These are phyloP conservation scores for Vigna angularis DNA, from an alignment of 306 rosid species.

Conservation along the genomic window DNA sequence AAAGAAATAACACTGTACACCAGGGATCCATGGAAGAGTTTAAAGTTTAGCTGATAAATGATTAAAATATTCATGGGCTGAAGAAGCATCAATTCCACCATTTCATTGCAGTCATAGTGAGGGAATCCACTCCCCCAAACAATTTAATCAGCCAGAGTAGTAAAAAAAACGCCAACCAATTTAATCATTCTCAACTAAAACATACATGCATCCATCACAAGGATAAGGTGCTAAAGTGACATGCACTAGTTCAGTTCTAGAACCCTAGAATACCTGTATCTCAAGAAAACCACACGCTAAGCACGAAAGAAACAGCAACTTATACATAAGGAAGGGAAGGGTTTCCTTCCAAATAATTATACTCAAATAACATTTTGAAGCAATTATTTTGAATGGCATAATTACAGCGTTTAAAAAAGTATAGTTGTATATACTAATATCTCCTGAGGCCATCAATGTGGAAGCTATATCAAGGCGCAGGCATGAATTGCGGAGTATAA, in stretches of 20 bases:
- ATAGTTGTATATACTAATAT: conserved; percentile 46
- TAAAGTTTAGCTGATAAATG: too few species aligned
- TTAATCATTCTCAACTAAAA: neutral
- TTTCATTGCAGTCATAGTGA: too few species aligned
- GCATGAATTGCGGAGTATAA: conserved; percentile 40
- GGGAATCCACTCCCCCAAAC: neutral
- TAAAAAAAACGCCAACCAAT: neutral
- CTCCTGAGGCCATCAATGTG: conserved; percentile 44
- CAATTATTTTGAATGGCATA: conserved; percentile 51
- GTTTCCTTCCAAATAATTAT: conserved; percentile 64
- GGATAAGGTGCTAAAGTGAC: neutral
- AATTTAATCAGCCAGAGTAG: neutral
- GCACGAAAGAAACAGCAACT: conserved; percentile 42
- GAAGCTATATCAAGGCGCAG: conserved; percentile 41
- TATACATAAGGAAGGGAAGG: conserved; percentile 59
- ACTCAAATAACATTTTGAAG: conserved; percentile 41
- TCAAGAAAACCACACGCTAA: conserved; percentile 49
- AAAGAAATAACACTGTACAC: too few species aligned
- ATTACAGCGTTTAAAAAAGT: conserved; percentile 43
- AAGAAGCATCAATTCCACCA: too few species aligned
- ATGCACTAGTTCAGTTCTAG: neutral
- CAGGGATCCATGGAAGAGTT: too few species aligned
- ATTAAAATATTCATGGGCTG: too few species aligned
- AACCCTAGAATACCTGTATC: conserved; percentile 21
- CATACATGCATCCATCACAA: conserved; percentile 17